These are phyloP conservation scores for Dothideomycetes sp. DNA, from an alignment of 2,329 filamentous ascomycete species.

Conservation along the genomic window DNA sequence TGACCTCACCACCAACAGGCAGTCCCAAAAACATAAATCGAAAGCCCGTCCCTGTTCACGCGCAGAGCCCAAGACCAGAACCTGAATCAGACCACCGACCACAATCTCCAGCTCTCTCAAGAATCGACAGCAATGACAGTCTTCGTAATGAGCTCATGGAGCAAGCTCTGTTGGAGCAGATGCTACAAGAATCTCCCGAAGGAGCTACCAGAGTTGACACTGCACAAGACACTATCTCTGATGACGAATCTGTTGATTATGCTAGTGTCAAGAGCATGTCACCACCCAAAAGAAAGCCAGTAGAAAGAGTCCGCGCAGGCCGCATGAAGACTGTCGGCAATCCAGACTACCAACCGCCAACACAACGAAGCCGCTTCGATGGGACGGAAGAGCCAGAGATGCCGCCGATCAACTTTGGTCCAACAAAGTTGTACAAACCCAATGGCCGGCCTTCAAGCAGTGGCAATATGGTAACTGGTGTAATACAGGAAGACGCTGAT, in stretches of 20 bases:
- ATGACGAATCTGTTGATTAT: constrained; percentile 61
- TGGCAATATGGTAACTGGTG: constrained; percentile 22
- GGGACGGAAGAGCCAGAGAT: constrained; percentile 37
- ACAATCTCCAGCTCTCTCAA: constrained; percentile 16
- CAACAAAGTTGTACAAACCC: constrained; percentile 61
- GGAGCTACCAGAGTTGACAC: constrained; percentile 16
- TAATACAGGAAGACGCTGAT: background rate
- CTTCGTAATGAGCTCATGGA: constrained; percentile 37
- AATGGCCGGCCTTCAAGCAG: constrained; percentile 47
- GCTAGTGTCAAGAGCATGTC: constrained; percentile 51
- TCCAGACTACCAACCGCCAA: constrained; percentile 35
- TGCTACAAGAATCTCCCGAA: constrained; percentile 24
- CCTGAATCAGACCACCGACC: background rate
- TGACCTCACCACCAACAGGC: background rate
- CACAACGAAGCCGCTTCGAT: constrained; percentile 34
- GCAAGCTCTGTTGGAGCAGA: constrained; percentile 34
- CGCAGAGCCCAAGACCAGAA: background rate
- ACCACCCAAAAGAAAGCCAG: constrained; percentile 38
- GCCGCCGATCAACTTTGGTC: constrained; percentile 76
- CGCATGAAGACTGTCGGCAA: constrained; percentile 68
- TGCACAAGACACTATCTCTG: constrained; percentile 44
- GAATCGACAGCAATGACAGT: constrained; percentile 31
- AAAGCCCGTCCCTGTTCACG: constrained; percentile 7
- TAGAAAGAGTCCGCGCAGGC: constrained; percentile 65
- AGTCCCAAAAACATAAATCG: constrained; percentile 1